Evolutionary conservation across 2,329 filamentous ascomycete genomes (phyloP), one percentile per base, ranked within the genome.

Genomic region (Epichloe scottii): DNA sequence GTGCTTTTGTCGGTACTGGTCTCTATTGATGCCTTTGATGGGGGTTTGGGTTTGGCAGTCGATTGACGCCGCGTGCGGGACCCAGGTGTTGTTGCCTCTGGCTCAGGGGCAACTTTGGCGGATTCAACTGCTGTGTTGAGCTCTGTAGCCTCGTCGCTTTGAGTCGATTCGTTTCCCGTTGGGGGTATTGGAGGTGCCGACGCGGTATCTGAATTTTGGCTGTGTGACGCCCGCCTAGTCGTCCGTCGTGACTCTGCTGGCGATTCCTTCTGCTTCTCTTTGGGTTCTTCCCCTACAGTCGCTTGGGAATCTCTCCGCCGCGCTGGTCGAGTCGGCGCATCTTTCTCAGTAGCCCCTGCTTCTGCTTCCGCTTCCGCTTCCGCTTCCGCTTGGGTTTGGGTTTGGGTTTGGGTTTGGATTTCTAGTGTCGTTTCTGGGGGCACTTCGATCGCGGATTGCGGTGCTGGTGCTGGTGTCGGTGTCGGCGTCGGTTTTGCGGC

Each of bases 361-460:
- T 38, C 49, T 21, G 1, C 5, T 26, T 49, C 49, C 4, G 21
- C 4, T 21, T 21, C 21, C 4, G 21, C 3, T 23, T 23, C 21
- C 4, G 10, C 8, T 30, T 11, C 30, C 10, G 30, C 30, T 30
- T 30, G 8, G 8, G 8, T 4, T 30, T 10, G 21, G 3, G 21
- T 21, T 21, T 21, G 21, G 4, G 21, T 21, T 21, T 21, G 30
- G 30, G 30, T 30, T 30, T 30, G 26, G 10, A 39, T 17, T 2
- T 39, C 46, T 38, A 17, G 3, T 19, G 10, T 34, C n/a, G 46
- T 19, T 17, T 49, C 49, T 46, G 33, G n/a, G 30, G n/a, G 23
- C 14, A 26, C 39, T 37, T 53, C 48, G 30, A 48, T 48, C 40
- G 49, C 21, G n/a, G 48, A 49, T 46, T 53, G 51, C 19, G 35